These are phyloP conservation scores for Piper longum DNA, from an alignment of 164 flowering plant species.

Conservation along the genomic window DNA sequence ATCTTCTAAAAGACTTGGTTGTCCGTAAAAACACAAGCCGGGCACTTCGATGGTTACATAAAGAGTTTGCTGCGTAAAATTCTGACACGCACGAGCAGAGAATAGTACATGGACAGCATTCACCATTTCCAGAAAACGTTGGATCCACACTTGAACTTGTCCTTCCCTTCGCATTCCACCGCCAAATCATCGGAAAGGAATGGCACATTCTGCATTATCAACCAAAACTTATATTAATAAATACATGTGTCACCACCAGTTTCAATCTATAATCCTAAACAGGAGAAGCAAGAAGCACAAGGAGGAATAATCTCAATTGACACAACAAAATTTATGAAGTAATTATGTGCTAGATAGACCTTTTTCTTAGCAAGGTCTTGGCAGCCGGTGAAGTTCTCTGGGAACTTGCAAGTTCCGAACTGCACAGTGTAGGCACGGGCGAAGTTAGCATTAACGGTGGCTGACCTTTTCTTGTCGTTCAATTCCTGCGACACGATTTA, in stretches of 20 bases:
- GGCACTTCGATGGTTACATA: too few species aligned
- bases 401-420: conserved; percentile 94
- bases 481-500: conserved; percentile 33
- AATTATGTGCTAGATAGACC: conserved; percentile 19
- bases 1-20: too few species aligned
- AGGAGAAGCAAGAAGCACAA: too few species aligned
- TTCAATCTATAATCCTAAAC: too few species aligned
- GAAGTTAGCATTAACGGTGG: conserved; percentile 92
- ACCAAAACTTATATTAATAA: too few species aligned
- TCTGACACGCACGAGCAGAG: background rate
- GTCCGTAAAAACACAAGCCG: too few species aligned
- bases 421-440: conserved; percentile 89
- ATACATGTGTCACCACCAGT: too few species aligned
- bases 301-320: too few species aligned
- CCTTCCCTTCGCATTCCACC: conserved; percentile 90
- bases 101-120: background rate
- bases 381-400: conserved; percentile 98
- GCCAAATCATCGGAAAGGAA: conserved; percentile 67
- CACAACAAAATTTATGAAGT: too few species aligned
- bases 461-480: conserved; percentile 97
- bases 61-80: too few species aligned
- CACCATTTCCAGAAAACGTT: conserved; percentile 98
- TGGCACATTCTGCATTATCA: conserved; percentile 71
- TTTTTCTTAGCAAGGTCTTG: conserved; percentile 97
- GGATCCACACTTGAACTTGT: conserved; percentile 93